These are phyloP conservation scores for Trichophaea hybrida DNA, from an alignment of 2,329 filamentous ascomycete genomes.

Conservation along the genomic window DNA sequence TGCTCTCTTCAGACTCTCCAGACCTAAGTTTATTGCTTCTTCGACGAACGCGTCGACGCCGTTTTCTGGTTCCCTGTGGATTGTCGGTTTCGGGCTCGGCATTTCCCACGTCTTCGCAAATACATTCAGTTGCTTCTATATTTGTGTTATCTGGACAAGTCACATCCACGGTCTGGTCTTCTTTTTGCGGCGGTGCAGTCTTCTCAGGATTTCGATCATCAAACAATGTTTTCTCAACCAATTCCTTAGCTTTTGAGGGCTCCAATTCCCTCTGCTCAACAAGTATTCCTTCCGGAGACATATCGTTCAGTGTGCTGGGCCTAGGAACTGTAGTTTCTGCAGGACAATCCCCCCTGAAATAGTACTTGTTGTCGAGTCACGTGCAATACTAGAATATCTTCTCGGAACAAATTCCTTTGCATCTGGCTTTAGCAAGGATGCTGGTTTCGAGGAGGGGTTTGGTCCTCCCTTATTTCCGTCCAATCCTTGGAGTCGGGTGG, in stretches of 20 bases:
- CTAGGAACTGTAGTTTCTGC: too few species aligned
- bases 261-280: too few species aligned
- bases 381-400: neutral
- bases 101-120: neutral
- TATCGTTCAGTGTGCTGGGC: too few species aligned
- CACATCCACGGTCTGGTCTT: neutral
- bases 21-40: neutral
- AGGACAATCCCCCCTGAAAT: too few species aligned
- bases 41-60: neutral
- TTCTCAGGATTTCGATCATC: neutral
- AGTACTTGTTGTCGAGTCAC: neutral
- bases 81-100: neutral
- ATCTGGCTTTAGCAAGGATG: constrained; percentile 20
- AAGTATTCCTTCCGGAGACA: too few species aligned
- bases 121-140: neutral
- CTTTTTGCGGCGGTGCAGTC: neutral
- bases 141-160: neutral
- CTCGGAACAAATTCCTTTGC: constrained; percentile 21
- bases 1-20: neutral
- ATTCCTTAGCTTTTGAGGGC: too few species aligned
- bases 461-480: neutral
- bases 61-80: neutral
- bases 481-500: neutral
- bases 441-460: neutral
- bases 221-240: too few species aligned